These are phyloP conservation scores for Aspergillus brasiliensis DNA, from an alignment of 2,329 filamentous ascomycete genomes.

Conservation along the genomic window DNA sequence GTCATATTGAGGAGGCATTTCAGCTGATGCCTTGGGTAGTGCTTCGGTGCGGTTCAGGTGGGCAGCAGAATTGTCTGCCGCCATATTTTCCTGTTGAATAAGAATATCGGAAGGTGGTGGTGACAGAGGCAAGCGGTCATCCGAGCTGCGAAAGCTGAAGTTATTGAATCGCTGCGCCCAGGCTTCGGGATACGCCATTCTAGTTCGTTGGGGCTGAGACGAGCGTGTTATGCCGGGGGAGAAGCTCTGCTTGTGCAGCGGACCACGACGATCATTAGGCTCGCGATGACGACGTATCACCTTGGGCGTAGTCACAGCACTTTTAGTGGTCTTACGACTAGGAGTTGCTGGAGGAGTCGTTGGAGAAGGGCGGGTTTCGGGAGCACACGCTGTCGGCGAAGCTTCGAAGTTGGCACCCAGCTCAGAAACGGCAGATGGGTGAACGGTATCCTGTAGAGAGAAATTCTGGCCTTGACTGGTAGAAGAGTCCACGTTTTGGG, in stretches of 20 bases:
- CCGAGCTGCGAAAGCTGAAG: conserved; percentile 52
- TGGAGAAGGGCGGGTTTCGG: conserved; percentile 31
- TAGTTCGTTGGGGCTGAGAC: conserved; percentile 49
- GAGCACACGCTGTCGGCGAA: conserved; percentile 24
- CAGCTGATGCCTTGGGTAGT: conserved; percentile 26
- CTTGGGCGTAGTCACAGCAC: conserved; percentile 41
- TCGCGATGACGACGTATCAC: conserved; percentile 43
- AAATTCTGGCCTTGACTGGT: conserved; percentile 30
- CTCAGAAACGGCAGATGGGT: conserved; percentile 38
- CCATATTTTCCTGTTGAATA: conserved; percentile 41
- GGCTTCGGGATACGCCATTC: conserved; percentile 45
- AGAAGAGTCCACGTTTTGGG: conserved; percentile 50
- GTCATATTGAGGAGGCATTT: conserved; percentile 37
- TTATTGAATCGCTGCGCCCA: conserved; percentile 59
- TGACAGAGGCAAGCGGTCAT: conserved; percentile 47
- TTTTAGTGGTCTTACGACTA: conserved; percentile 38
- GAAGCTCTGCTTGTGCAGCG: conserved; percentile 46
- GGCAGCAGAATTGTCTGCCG: conserved; percentile 30
- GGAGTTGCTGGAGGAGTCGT: conserved; percentile 43
- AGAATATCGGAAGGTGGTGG: conserved; percentile 50
- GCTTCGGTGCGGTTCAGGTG: conserved; percentile 42
- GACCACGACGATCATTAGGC: conserved; percentile 41
- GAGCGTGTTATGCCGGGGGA: conserved; percentile 59
- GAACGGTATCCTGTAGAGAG: conserved; percentile 42
- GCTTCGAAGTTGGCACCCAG: conserved; percentile 37